These are phyloP conservation scores for Coelastrella sp. DNA, from an alignment of 139 green algal genomes.

Conservation along the genomic window DNA sequence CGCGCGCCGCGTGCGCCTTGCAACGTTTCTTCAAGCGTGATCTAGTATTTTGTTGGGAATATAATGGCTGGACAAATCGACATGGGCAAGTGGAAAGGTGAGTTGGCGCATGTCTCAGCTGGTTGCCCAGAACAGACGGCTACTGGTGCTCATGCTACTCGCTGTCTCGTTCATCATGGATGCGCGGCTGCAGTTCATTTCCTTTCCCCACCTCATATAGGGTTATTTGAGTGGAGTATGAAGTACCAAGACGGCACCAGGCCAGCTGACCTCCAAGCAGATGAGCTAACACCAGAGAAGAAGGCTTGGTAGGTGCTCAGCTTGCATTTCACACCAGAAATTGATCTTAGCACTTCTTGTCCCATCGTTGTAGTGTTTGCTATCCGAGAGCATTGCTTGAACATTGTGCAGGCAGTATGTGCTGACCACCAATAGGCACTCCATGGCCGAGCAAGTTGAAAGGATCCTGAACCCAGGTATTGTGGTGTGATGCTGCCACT, in stretches of 20 bases:
- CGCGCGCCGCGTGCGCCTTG: not conserved
- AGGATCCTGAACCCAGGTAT: too few relatives aligned
- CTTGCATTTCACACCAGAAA: too few relatives aligned
- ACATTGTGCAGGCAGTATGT: too few relatives aligned
- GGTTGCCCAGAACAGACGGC: too few relatives aligned
- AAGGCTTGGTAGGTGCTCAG: constrained; percentile 58
- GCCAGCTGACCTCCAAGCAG: constrained; percentile 10
- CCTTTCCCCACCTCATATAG: constrained; percentile 49
- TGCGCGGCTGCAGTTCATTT: not conserved
- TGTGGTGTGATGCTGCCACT: too few relatives aligned
- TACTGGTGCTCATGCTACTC: not conserved
- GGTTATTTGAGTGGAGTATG: constrained; percentile 91
- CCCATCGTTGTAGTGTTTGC: too few relatives aligned
- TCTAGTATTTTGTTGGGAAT: not conserved
- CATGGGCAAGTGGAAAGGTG: constrained; percentile 48
- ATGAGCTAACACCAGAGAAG: constrained; percentile 47
- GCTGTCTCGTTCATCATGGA: not conserved
- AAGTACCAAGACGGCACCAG: constrained; percentile 62
- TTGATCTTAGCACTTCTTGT: too few relatives aligned
- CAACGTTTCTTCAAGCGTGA: not conserved
- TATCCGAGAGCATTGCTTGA: too few relatives aligned
- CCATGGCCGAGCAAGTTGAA: too few relatives aligned
- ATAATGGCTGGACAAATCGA: not conserved
- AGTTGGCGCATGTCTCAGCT: not conserved
- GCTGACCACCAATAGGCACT: too few relatives aligned